Conservation (phyloP, 1,284 basidiomycete species). For the Ustilago hordei region DNA sequence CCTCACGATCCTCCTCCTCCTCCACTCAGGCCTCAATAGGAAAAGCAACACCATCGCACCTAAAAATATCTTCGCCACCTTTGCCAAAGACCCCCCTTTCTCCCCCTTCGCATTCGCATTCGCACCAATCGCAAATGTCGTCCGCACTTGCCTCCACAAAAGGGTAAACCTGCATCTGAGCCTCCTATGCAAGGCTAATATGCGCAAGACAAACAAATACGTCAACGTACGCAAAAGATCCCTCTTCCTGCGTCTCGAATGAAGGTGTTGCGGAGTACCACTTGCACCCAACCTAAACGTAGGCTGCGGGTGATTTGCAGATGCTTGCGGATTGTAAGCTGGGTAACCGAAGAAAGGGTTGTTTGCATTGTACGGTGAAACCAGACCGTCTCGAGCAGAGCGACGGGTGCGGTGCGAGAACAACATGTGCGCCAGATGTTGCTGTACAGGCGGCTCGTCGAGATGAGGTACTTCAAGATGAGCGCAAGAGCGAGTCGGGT, state of each 20-base stretch:
- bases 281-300: constrained; percentile 22
- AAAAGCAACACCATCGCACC: constrained; percentile 25
- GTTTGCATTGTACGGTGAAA: constrained; percentile 70
- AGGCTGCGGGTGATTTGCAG: neutral
- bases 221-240: constrained; percentile 66
- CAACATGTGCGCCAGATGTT: constrained; percentile 33
- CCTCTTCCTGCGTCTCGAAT: constrained; percentile 57
- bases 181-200: constrained; percentile 56
- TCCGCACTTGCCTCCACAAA: constrained; percentile 20
- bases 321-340: constrained; percentile 55
- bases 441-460: constrained; percentile 50
- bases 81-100: neutral
- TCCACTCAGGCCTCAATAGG: constrained; percentile 37
- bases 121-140: constrained; percentile 25
- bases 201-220: constrained; percentile 66
- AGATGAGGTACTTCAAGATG: constrained; percentile 50
- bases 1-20: constrained; percentile 19
- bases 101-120: neutral
- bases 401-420: constrained; percentile 63
- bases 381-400: constrained; percentile 57
- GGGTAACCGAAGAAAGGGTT: constrained; percentile 91
- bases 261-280: constrained; percentile 44
- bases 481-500: constrained; percentile 38
- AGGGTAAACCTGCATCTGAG: constrained; percentile 44
- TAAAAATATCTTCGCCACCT: constrained; percentile 16